Evolutionary conservation across 805 yeast species (phyloP), one percentile per base, ranked within the genome.

Genomic region (Kuraishia hungarica): DNA sequence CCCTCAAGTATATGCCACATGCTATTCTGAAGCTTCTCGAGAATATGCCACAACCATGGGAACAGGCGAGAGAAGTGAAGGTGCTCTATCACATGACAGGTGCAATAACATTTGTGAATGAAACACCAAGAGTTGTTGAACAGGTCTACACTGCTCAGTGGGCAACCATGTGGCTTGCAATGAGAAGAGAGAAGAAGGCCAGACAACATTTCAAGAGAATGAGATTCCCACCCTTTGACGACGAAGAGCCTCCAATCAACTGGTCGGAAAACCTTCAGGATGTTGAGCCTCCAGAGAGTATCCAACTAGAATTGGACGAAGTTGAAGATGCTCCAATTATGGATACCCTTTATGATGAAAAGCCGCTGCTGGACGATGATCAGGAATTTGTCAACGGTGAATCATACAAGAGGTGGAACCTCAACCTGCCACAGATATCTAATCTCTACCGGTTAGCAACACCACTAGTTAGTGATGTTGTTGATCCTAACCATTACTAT

Each of bases 11-110:
- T 71, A 80, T 96, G 85, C 99, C 99, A 0, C 98, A 93, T 71
- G 97, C 99, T 0, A 80, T 91, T 2, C 69, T 91, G 60, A 94
- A 94, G 68, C 77, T 94, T 47, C 65, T 94, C 47, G 99, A 94
- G 64, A 91, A 90, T 64, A 93, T 94, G 93, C 99, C 99, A 0
- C 96, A 91, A 66, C 99, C 99, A 0, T 94, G 99, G 99, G 98
- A 94, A 67, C 80, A 82, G 53, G 73, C 79, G 1, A 88, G 88
- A 58, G 96, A 88, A 50, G 98, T 94, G 22, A 83, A 80, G 56
- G 98, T 93, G 6, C 69, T 93, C 48, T 94, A 94, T 67, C 99
- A 94, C 64, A 79, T 80, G 21, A 83, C 94, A 0, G 99, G 99
- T 24, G 97, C 99, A 15, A 86, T 94, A 20, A 90, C 99, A 0